These are phyloP conservation scores for Cyclotella kingstonii DNA, from an alignment of 108 stramenopile species.

Conservation along the genomic window DNA sequence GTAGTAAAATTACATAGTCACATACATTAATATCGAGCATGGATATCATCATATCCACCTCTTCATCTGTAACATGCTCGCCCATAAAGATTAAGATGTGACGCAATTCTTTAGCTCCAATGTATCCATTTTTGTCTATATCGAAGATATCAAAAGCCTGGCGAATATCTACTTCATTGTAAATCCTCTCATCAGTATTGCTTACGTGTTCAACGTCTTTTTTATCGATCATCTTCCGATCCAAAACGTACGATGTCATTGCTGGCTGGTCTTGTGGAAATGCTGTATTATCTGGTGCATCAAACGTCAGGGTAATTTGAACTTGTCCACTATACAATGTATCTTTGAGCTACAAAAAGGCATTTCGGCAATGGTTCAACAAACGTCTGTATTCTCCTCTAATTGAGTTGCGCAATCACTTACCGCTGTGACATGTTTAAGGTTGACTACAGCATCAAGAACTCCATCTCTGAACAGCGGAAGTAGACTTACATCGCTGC, in stretches of 20 bases:
- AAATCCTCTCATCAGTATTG: conserved; percentile 30
- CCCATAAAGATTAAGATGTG: conserved; percentile 85
- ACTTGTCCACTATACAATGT: conserved; percentile 29
- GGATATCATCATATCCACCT: conserved; percentile 83
- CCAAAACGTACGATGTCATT: conserved; percentile 62
- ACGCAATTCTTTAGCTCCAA: conserved; percentile 76
- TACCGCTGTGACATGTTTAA: conserved; percentile 46
- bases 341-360: conserved; percentile 33
- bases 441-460: conserved; percentile 41
- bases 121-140: conserved; percentile 69
- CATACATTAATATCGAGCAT: conserved; percentile 68
- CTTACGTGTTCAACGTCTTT: not conserved
- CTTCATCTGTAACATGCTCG: conserved; percentile 83
- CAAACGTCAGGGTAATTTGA: conserved; percentile 51
- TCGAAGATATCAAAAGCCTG: conserved; percentile 76
- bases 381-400: no score
- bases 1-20: no score
- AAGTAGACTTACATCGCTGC: conserved; percentile 51
- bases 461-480: conserved; percentile 63
- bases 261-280: conserved; percentile 69
- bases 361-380: no score
- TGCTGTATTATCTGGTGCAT: conserved; percentile 52
- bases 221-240: conserved; percentile 15
- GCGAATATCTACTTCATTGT: conserved; percentile 70
- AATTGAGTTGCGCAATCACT: no score